Evolutionary conservation across 495 filamentous ascomycete species (phyloP), one percentile per base, ranked within the genome.

Genomic region (Filosporella fistucella): DNA sequence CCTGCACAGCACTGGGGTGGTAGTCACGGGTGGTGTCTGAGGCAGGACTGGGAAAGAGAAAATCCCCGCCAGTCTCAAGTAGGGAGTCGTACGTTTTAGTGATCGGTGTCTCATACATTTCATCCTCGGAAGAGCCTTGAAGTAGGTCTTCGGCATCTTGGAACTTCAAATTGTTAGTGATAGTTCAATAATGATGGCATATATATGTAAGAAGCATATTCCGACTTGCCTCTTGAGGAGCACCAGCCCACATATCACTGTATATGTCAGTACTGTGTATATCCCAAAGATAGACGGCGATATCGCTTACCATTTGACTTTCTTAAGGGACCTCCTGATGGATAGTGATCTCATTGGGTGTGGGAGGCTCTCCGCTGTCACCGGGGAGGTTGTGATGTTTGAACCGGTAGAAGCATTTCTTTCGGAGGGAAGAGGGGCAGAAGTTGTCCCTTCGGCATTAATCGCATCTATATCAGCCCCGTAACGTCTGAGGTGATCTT

Each of bases 311-410:
- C 28, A 45, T 20, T 47, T 23, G 2, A 51, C 32, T 20, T 56
- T 18, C 13, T 37, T 52, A 11, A 51, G 41, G 13, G 43, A 45
- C 22, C 30, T 44, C 39, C 54, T 14, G 9, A 52, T 42, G 7
- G 57, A 33, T 69, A 70, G 18, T 56, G 58, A 51, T 62, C 57
- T 66, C 25, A 43, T 20, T 3, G 41, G 24, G 13, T 43, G 13
- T 13, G 32, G 25, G 28, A n/a, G 47, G 39, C 29, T 50, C 21
- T 25, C n/a, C n/a, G n/a, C n/a, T n/a, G n/a, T n/a, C n/a, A n/a
- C n/a, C n/a, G n/a, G n/a, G n/a, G n/a, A n/a, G n/a, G n/a, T n/a
- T n/a, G n/a, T n/a, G n/a, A n/a, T n/a, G n/a, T n/a, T n/a, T n/a
- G n/a, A n/a, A n/a, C n/a, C n/a, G n/a, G n/a, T n/a, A n/a, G n/a